These are phyloP conservation scores for Biscogniauxia mediterranea DNA, from an alignment of 2,329 filamentous ascomycete species.

Conservation along the genomic window DNA sequence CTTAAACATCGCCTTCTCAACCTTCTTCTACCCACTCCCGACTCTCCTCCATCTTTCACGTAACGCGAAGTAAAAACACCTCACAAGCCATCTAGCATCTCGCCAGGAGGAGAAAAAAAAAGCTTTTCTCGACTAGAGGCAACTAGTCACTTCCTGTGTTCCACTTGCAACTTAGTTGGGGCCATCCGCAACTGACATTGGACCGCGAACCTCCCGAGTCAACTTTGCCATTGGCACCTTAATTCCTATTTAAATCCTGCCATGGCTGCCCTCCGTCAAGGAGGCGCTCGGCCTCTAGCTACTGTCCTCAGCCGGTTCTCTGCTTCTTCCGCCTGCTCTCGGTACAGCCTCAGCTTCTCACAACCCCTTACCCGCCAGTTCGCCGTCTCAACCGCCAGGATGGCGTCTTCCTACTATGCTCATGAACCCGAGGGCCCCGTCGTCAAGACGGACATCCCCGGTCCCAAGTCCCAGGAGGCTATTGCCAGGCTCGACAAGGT, in stretches of 20 bases:
- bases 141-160: background rate
- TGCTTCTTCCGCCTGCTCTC: conserved; percentile 14
- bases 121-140: background rate
- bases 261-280: conserved; percentile 30
- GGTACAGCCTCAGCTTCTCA: conserved; percentile 10
- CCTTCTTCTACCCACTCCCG: background rate
- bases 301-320: conserved; percentile 17
- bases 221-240: background rate
- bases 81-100: background rate
- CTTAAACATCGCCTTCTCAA: background rate
- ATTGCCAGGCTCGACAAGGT: conserved; percentile 72
- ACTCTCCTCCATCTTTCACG: background rate
- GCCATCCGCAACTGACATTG: background rate
- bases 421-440: conserved; percentile 53
- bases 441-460: conserved; percentile 66
- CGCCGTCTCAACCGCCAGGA: conserved; percentile 21
- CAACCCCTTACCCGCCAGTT: conserved; percentile 17
- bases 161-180: background rate
- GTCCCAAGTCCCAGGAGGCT: conserved; percentile 68
- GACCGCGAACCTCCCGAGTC: background rate
- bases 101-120: background rate
- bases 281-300: conserved; percentile 27
- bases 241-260: background rate
- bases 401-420: conserved; percentile 29
- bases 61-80: background rate